Evolutionary conservation across 2,329 filamentous ascomycete species (phyloP).

Genomic region (Pestalotiopsis sp.): DNA sequence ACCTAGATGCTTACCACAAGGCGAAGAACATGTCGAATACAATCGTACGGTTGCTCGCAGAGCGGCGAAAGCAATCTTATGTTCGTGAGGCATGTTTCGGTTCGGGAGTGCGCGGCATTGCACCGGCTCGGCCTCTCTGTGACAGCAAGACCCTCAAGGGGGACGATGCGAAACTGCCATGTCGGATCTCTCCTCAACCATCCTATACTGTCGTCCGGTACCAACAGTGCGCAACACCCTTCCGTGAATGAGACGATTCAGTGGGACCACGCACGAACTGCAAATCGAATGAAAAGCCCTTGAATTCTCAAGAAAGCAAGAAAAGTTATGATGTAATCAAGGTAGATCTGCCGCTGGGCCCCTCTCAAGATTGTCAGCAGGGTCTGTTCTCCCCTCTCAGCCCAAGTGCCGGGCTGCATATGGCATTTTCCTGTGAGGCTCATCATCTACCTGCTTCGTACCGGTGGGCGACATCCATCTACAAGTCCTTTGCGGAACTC

Average conservation of each 20-base stretch:
- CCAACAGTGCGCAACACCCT: neutral
- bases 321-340: conserved; percentile 1
- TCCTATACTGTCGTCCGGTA: neutral
- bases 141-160: neutral
- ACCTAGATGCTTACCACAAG: neutral
- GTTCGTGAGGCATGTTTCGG: neutral
- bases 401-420: neutral
- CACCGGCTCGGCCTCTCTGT: neutral
- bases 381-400: neutral
- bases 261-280: neutral
- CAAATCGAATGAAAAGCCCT: neutral
- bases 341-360: conserved; percentile 4
- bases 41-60: neutral
- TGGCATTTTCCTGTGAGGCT: neutral
- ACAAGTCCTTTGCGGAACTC: neutral
- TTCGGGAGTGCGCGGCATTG: conserved; percentile 3
- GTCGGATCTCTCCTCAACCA: neutral
- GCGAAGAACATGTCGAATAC: neutral
- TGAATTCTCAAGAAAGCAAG: neutral
- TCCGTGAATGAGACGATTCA: neutral
- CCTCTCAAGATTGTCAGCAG: neutral
- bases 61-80: neutral
- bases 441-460: neutral
- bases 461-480: neutral
- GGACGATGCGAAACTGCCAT: conserved; percentile 9